Evolutionary conservation across 306 rosid species (phyloP), one percentile per base, ranked within the genome.

Genomic region (Gleditsia sinensis): DNA sequence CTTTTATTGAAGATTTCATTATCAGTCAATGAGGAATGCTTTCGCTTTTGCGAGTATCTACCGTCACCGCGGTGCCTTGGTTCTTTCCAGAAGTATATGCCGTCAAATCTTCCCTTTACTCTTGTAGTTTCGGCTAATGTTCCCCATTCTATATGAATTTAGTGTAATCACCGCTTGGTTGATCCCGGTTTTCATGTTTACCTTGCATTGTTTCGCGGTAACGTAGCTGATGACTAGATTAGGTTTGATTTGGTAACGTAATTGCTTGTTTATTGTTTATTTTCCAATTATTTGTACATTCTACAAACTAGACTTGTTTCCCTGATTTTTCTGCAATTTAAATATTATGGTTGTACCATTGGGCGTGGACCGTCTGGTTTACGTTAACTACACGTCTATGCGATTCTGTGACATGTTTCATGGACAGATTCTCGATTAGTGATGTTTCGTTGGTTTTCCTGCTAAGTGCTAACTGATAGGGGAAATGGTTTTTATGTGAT

Each of bases 21-120:
- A 14, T 24, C 28, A 21, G 88, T 83, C 87, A 74, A 95, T 92
- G 98, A 90, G 83, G 93, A 88, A 85, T 80, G 99, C 83, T 81
- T 83, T 92, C 33, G 96, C 83, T 79, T 83, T 92, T 24, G 78
- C 83, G 55, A 54, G 77, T 78, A 84, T 87, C 81, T 70, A 74
- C 76, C 92, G 86, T 61, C 96, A 32, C 81, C 84, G 92, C 71
- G 65, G 59, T 17, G 48, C 71, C 78, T 21, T 80, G 21, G 72
- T 83, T 62, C 55, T 83, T 1, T 67, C 83, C 76, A 59, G 77
- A 46, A 36, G 98, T 86, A 90, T 62, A 51, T 8, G 0, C 68
- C 49, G 1, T 16, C 3, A 20, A 23, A 62, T 21, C 16, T 36
- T 59, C 49, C 34, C 69, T 34, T 69, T 20, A 27, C 56, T 7